Evolutionary conservation across 495 filamentous ascomycete genomes (phyloP), one percentile per base, ranked within the genome.

Genomic region (Hyaloscypha hepaticicola): DNA sequence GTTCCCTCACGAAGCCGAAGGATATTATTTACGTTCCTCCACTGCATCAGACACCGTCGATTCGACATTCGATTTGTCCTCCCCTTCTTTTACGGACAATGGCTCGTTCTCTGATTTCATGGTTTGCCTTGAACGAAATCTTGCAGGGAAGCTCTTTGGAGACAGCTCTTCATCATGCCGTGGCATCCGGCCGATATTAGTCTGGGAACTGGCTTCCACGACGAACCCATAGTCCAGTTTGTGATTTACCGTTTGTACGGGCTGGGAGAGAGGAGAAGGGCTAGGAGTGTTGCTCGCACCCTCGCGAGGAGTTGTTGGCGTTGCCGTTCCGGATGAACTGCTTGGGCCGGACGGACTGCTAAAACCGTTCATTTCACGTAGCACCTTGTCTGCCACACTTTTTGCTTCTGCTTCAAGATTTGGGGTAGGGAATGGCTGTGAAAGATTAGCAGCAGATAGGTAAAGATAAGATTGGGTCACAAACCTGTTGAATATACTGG

Each of bases 401-500:
- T 24, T 63, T 16, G 68, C 67, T 52, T 60, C 59, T 27, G 29
- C 65, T 28, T 66, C 65, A 16, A 72, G 63, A 45, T 70, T 63
- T 12, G 68, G 59, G 14, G 59, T 53, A 1, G 27, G 9, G 2
- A 66, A 38, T 48, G 59, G 55, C 70, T 72, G 28, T 22, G 16
- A 5, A 67, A 53, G 11, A 55, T 22, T 57, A 50, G 52, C 26
- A 34, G 48, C 25, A 60, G 31, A 48, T 6, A 34, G 34, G 34
- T 22, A 3, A 5, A 45, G 31, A 22, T 48, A 14, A 14, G 21
- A 55, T 34, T 3, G 1, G 21, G 9, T 21, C n/a, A 41, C 63
- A 41, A 31, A 72, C 70, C 63, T 70, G 68, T 61, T 69, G 63
- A 59, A 72, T 66, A 69, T 72, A 72, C 26, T 72, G 68, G 65